phyloP scores from a whole-genome alignment of 768 basidiomycete genomes.

The Hygrocybe punicea region DNA sequence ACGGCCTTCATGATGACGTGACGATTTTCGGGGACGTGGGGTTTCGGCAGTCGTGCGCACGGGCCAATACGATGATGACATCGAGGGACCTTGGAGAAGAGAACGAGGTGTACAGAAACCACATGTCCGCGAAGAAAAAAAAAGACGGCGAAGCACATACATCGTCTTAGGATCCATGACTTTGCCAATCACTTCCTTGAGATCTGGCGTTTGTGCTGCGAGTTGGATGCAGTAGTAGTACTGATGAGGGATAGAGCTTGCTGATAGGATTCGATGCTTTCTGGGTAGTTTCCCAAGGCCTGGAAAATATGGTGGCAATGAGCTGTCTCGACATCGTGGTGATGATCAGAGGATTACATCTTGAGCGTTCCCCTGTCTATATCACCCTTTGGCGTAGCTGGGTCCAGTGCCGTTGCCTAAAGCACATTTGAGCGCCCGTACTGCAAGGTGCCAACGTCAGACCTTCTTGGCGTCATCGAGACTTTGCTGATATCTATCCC shows the following conservation, averaged over 20 bases:
- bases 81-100: constrained; percentile 18
- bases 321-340: not conserved
- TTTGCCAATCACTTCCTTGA: constrained; percentile 12
- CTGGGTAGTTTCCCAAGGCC: constrained; percentile 16
- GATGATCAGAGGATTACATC: constrained; percentile 6
- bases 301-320: constrained; percentile 1
- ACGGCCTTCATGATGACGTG: constrained; percentile 15
- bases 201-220: constrained; percentile 4
- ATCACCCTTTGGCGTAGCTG: constrained; percentile 16
- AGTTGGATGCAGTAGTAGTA: not conserved
- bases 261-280: constrained; percentile 23
- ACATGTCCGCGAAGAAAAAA: no score
- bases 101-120: no score
- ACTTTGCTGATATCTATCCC: not conserved
- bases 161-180: constrained; percentile 15
- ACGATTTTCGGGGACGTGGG: constrained; percentile 5
- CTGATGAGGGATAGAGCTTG: constrained; percentile 5
- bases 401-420: constrained; percentile 4
- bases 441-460: not conserved
- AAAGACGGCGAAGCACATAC: constrained; percentile 5
- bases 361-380: constrained; percentile 14
- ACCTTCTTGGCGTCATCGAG: constrained; percentile 3
- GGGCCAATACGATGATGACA: constrained; percentile 16
- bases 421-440: not conserved
- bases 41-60: constrained; percentile 18